These are phyloP conservation scores for Psilocybe cyanescens DNA, from an alignment of 768 basidiomycete species.

Conservation along the genomic window DNA sequence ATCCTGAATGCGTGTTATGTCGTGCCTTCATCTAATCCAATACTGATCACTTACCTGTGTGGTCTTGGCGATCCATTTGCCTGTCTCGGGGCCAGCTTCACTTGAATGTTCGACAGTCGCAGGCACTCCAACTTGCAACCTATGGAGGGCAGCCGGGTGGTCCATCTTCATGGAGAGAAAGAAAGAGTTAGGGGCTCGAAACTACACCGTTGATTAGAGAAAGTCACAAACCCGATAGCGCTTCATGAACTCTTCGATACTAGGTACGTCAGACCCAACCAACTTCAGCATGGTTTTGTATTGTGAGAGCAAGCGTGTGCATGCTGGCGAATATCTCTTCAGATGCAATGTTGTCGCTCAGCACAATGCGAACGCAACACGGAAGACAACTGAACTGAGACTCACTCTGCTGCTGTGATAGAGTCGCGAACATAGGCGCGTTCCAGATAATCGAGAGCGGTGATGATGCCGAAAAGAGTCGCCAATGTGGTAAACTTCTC, in stretches of 20 bases:
- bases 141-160: conserved; percentile 88
- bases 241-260: conserved; percentile 89
- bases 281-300: conserved; percentile 98
- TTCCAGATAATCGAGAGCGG: conserved; percentile 93
- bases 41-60: conserved; percentile 74
- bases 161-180: conserved; percentile 28
- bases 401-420: conserved; percentile 89
- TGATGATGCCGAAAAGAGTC: conserved; percentile 90
- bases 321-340: conserved; percentile 95
- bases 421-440: conserved; percentile 94
- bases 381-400: conserved; percentile 21
- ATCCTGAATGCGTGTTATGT: conserved; percentile 51
- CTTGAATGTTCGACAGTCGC: conserved; percentile 96
- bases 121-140: conserved; percentile 90
- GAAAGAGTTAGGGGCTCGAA: background rate
- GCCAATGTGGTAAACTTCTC: conserved; percentile 88
- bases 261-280: conserved; percentile 86
- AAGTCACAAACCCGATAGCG: conserved; percentile 69
- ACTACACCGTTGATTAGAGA: background rate
- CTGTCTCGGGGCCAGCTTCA: conserved; percentile 89
- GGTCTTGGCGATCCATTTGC: conserved; percentile 97
- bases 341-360: conserved; percentile 34
- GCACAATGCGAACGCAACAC: background rate
- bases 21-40: background rate
- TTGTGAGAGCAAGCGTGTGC: conserved; percentile 90